These are phyloP conservation scores for Candida hungchunana DNA, from an alignment of 805 yeast genomes.

Conservation along the genomic window DNA sequence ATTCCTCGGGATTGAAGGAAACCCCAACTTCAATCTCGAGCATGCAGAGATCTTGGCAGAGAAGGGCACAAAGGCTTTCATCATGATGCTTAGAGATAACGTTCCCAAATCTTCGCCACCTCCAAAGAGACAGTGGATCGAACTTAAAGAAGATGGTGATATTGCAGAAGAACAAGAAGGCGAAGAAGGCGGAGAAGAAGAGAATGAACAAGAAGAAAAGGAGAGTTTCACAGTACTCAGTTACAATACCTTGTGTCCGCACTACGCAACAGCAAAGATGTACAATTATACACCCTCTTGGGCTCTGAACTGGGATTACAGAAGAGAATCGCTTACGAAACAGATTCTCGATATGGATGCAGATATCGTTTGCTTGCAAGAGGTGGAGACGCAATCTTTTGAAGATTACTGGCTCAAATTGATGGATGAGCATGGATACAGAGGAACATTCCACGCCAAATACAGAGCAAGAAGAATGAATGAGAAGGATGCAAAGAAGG, in stretches of 20 bases:
- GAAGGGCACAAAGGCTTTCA: slow-evolving; percentile 80
- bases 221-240: slow-evolving; percentile 71
- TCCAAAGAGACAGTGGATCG: slow-evolving; percentile 78
- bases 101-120: slow-evolving; percentile 66
- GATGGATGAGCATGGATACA: slow-evolving; percentile 70
- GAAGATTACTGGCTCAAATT: slow-evolving; percentile 84
- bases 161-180: slow-evolving; percentile 30
- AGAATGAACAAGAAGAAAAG: slow-evolving; percentile 27
- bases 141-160: slow-evolving; percentile 75
- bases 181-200: slow-evolving; percentile 21
- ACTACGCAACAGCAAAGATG: slow-evolving; percentile 88
- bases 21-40: slow-evolving; percentile 61
- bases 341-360: slow-evolving; percentile 64
- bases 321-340: slow-evolving; percentile 69
- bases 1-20: slow-evolving; percentile 91
- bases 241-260: slow-evolving; percentile 92
- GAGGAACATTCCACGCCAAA: slow-evolving; percentile 78
- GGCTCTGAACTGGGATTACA: slow-evolving; percentile 93
- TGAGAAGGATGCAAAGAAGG: slow-evolving; percentile 75
- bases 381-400: slow-evolving; percentile 82
- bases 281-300: slow-evolving; percentile 95
- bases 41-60: slow-evolving; percentile 66
- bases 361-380: slow-evolving; percentile 90
- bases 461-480: slow-evolving; percentile 90
- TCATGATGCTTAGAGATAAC: slow-evolving; percentile 76